A percentile compares a stretch with the other conserved stretches of the same genome.
Conservation (phyloP, 768 basidiomycete genomes). For the Boletus coccyginus region DNA sequence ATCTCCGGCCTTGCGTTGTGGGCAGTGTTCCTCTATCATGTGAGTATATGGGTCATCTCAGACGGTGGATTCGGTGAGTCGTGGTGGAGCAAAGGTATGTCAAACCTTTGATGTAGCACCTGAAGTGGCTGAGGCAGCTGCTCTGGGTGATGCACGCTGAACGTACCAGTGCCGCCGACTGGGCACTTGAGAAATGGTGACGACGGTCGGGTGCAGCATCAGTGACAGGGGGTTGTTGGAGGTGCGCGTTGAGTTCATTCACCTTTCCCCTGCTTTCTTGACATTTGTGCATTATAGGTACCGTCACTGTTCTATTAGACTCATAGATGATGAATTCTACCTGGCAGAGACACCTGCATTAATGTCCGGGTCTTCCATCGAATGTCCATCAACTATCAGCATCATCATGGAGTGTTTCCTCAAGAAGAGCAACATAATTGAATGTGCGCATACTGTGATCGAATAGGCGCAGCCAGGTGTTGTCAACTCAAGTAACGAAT, state of each 20-base stretch:
- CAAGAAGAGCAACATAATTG: constrained; percentile 67
- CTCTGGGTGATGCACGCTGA: constrained; percentile 55
- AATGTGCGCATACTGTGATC: constrained; percentile 49
- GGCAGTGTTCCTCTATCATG: constrained; percentile 14
- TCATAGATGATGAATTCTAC: constrained; percentile 43
- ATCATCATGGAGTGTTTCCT: constrained; percentile 10
- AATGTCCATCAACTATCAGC: constrained; percentile 9
- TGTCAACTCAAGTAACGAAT: constrained; percentile 63
- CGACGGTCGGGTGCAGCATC: constrained; percentile 74
- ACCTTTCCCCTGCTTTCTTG: constrained; percentile 7
- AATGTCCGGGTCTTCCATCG: constrained; percentile 23
- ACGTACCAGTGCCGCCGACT: constrained; percentile 67
- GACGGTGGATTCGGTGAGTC: constrained; percentile 55
- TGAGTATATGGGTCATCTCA: constrained; percentile 63
- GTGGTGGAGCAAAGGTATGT: not conserved
- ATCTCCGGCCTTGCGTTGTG: constrained; percentile 9
- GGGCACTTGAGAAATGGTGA: constrained; percentile 77
- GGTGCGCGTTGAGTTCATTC: constrained; percentile 40
- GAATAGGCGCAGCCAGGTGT: constrained; percentile 39
- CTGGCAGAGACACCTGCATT: constrained; percentile 9
- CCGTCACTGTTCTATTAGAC: constrained; percentile 76
- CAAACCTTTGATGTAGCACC: constrained; percentile 43
- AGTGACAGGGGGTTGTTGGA: constrained; percentile 83
- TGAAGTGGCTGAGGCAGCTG: constrained; percentile 86
- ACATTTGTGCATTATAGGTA: constrained; percentile 41